Conservation (phyloP, 495 filamentous ascomycete species). For the Trichoderma asperelloides region DNA sequence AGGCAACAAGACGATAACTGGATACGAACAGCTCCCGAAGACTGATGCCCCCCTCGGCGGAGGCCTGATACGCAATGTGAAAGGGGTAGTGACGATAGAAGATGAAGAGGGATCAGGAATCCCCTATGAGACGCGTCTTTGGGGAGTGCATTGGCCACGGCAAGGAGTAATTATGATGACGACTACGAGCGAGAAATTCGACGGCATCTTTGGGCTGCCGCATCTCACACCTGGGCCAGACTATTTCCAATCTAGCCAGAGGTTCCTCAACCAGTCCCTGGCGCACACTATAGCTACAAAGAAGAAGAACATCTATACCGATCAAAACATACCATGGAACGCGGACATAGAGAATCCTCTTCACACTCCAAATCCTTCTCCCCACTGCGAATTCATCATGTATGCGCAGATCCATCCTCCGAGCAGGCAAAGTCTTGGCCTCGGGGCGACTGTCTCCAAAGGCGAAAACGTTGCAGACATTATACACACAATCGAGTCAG, state of each 20-base stretch:
- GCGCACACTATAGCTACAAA: conserved; percentile 55
- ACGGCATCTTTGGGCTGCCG: conserved; percentile 78
- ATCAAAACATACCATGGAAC: conserved; percentile 47
- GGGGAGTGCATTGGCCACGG: conserved; percentile 74
- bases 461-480: conserved; percentile 28
- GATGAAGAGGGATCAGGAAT: conserved; percentile 57
- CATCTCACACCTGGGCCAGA: conserved; percentile 63
- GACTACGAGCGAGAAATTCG: conserved; percentile 87
- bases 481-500: conserved; percentile 66
- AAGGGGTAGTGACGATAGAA: conserved; percentile 57
- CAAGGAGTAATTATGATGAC: conserved; percentile 69
- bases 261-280: conserved; percentile 62
- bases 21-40: conserved; percentile 23
- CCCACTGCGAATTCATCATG: conserved; percentile 81
- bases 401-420: conserved; percentile 75
- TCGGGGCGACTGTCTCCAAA: conserved; percentile 17
- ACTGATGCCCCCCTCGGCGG: conserved; percentile 13
- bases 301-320: conserved; percentile 36
- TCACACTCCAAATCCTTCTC: conserved; percentile 48
- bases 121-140: conserved; percentile 64
- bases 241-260: conserved; percentile 57
- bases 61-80: conserved; percentile 46
- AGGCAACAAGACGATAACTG: conserved; percentile 40
- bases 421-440: conserved; percentile 32
- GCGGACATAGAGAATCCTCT: conserved; percentile 49